These are phyloP conservation scores for Solanum hybrid DNA, from an alignment of 305 asterid species.

Conservation along the genomic window DNA sequence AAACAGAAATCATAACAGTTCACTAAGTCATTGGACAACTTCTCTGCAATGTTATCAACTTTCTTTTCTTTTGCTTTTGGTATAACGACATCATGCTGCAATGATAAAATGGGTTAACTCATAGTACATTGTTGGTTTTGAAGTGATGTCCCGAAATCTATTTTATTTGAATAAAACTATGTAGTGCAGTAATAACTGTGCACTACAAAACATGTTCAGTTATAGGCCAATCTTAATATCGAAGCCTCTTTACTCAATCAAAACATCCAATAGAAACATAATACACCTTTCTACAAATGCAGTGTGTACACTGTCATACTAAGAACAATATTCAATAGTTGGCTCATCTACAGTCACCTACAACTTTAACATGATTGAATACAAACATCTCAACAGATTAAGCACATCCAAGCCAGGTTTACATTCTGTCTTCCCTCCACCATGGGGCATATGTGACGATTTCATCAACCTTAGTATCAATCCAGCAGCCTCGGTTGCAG, in stretches of 20 bases:
- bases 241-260: neutral
- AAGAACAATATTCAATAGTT: neutral
- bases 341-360: neutral
- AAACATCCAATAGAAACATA: neutral
- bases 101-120: neutral
- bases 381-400: neutral
- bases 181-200: neutral
- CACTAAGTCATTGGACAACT: neutral
- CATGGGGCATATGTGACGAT: slow-evolving; percentile 87
- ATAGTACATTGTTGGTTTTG: neutral
- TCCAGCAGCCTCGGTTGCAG: slow-evolving; percentile 89
- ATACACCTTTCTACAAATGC: neutral
- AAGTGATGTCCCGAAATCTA: neutral
- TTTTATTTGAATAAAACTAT: neutral
- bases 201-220: neutral
- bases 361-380: neutral
- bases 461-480: slow-evolving; percentile 80
- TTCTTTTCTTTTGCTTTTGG: neutral
- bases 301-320: neutral
- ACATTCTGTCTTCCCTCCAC: slow-evolving; percentile 79
- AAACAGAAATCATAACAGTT: neutral
- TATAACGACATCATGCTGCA: neutral
- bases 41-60: neutral
- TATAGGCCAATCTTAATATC: neutral
- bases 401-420: slow-evolving; percentile 4